phyloP scores from a whole-genome alignment of 176 grass and related monocot genomes.

The Triticum urartu region DNA sequence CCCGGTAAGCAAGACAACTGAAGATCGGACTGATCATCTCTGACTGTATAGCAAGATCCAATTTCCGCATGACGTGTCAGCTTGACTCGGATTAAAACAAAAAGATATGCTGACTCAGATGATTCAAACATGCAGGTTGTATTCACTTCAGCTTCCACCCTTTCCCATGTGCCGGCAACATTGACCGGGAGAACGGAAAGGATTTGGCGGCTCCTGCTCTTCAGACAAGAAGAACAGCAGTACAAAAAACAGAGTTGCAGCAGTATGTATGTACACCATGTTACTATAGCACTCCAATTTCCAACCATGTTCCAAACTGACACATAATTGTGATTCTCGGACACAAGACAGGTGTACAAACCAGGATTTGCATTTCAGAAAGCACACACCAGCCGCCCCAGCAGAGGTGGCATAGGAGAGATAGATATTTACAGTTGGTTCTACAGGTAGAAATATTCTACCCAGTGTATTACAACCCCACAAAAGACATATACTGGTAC shows the following conservation, averaged over 20 bases:
- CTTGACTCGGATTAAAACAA: not conserved
- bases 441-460: too few relatives aligned
- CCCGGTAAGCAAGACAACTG: too few relatives aligned
- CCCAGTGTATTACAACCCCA: too few relatives aligned
- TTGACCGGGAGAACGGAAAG: not conserved
- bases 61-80: not conserved
- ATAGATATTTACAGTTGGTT: too few relatives aligned
- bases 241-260: not conserved
- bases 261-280: not conserved
- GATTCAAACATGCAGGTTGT: not conserved
- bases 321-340: not conserved
- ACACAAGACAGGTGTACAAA: not conserved
- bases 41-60: not conserved
- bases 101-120: not conserved
- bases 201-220: not conserved
- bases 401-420: too few relatives aligned
- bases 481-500: too few relatives aligned
- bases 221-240: not conserved
- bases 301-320: not conserved
- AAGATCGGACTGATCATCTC: too few relatives aligned
- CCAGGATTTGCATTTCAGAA: not conserved
- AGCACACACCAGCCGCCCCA: conserved; percentile 8
- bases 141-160: not conserved
- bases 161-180: not conserved
- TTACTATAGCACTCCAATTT: not conserved